A percentile compares a stretch with the other conserved stretches of the same genome.
Evolutionary conservation across 2,329 filamentous ascomycete species (phyloP).

Genomic region (Sarocladiaceae sp.): DNA sequence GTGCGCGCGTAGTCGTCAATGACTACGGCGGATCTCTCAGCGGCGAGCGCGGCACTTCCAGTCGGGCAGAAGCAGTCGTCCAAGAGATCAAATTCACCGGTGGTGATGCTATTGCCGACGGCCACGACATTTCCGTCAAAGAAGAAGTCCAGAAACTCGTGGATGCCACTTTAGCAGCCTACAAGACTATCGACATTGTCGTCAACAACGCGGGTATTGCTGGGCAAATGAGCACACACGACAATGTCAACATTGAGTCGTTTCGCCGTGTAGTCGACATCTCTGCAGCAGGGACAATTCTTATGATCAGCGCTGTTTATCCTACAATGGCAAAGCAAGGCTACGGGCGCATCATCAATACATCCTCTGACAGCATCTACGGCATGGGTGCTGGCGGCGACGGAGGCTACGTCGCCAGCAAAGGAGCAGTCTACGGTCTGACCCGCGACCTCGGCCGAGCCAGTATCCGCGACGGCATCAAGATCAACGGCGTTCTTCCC

Average conservation of each 20-base stretch:
- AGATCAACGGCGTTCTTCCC: slow-evolving; percentile 16
- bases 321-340: slow-evolving; percentile 14
- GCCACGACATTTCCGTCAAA: slow-evolving; percentile 14
- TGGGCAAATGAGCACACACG: not conserved
- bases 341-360: not conserved
- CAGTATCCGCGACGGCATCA: slow-evolving; percentile 15
- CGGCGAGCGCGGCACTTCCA: slow-evolving; percentile 11
- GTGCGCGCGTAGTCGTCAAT: slow-evolving; percentile 17
- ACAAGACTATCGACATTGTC: slow-evolving; percentile 42
- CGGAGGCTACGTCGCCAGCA: slow-evolving; percentile 12
- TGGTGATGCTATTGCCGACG: slow-evolving; percentile 15
- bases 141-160: slow-evolving; percentile 11
- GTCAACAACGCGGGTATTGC: slow-evolving; percentile 51
- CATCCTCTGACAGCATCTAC: slow-evolving; percentile 15
- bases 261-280: slow-evolving; percentile 16
- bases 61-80: slow-evolving; percentile 13
- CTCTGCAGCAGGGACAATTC: slow-evolving; percentile 13
- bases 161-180: slow-evolving; percentile 14
- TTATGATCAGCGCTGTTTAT: slow-evolving; percentile 14
- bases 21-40: slow-evolving; percentile 12
- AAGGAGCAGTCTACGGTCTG: slow-evolving; percentile 13
- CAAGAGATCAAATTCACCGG: slow-evolving; percentile 16
- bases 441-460: slow-evolving; percentile 14
- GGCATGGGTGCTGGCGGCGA: slow-evolving; percentile 18
- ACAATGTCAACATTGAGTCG: not conserved